phyloP scores from a whole-genome alignment of 1,284 basidiomycete genomes.

The Trichosporon faecale region DNA sequence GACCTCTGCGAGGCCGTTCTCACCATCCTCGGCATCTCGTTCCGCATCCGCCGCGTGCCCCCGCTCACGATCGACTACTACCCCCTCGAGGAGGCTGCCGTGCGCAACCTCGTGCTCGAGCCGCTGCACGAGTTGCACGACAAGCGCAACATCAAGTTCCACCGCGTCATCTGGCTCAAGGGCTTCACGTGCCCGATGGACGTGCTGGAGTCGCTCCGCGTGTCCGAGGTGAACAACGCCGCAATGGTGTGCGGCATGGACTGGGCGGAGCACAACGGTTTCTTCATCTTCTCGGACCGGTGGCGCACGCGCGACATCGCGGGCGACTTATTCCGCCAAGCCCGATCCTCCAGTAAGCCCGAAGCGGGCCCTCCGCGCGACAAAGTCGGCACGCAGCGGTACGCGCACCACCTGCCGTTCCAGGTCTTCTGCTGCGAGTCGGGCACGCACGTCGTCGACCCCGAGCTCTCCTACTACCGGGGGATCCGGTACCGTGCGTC shows the following conservation, averaged over 20 bases:
- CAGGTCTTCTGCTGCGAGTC: constrained; percentile 97
- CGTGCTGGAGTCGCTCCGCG: constrained; percentile 86
- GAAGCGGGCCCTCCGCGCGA: constrained; percentile 87
- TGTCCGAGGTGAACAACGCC: constrained; percentile 81
- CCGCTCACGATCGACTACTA: constrained; percentile 92
- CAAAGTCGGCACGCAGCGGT: constrained; percentile 70
- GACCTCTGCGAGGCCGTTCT: constrained; percentile 90
- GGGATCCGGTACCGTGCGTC: constrained; percentile 80
- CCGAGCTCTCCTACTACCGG: constrained; percentile 85
- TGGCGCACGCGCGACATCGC: constrained; percentile 94
- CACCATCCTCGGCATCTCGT: constrained; percentile 82
- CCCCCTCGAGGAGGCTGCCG: constrained; percentile 86
- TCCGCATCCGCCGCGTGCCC: constrained; percentile 78
- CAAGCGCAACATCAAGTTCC: constrained; percentile 74
- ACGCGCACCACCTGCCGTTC: constrained; percentile 85
- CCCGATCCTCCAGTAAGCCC: constrained; percentile 84
- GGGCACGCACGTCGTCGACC: constrained; percentile 90
- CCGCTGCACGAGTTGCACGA: constrained; percentile 78
- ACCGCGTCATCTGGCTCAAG: constrained; percentile 90
- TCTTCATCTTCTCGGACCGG: constrained; percentile 93
- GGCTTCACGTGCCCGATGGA: constrained; percentile 96
- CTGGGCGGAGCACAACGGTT: constrained; percentile 93
- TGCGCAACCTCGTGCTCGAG: constrained; percentile 83
- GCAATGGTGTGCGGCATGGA: constrained; percentile 98
- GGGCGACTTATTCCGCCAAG: constrained; percentile 91